Percentiles rank a stretch among this genome's conserved stretches.
Evolutionary conservation across 305 asterid species (phyloP).

Genomic region (Fraxinus dipetala): DNA sequence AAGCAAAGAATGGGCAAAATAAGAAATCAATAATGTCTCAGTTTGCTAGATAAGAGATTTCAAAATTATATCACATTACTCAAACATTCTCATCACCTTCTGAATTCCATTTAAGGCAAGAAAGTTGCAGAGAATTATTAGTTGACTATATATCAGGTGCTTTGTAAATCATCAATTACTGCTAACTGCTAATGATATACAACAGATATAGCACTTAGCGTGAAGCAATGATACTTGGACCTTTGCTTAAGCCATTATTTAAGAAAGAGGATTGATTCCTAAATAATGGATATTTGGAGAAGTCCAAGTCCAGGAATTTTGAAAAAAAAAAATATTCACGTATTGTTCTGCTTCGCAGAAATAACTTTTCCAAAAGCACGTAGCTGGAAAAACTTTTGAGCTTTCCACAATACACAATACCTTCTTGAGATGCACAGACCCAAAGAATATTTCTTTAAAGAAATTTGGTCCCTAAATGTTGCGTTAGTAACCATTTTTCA

Average conservation of each 20-base stretch:
- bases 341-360: not conserved
- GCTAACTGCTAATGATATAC: not conserved
- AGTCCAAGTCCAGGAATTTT: not conserved
- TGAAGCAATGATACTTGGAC: not conserved
- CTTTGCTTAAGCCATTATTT: not conserved
- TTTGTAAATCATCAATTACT: not conserved
- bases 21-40: constrained; percentile 14
- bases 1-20: constrained; percentile 12
- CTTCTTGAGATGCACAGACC: not conserved
- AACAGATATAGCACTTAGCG: not conserved
- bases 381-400: not conserved
- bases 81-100: not conserved
- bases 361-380: not conserved
- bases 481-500: not conserved
- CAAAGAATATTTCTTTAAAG: not conserved
- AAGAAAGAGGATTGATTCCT: not conserved
- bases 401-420: not conserved
- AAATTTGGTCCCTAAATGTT: not conserved
- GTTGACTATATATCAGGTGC: not conserved
- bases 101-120: not conserved
- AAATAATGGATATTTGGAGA: not conserved
- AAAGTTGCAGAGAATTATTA: not conserved
- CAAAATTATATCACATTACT: not conserved
- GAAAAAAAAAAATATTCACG: too few species aligned
- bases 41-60: not conserved